phyloP scores from a whole-genome alignment of 2,329 filamentous ascomycete species.

The Fusarium sp. region DNA sequence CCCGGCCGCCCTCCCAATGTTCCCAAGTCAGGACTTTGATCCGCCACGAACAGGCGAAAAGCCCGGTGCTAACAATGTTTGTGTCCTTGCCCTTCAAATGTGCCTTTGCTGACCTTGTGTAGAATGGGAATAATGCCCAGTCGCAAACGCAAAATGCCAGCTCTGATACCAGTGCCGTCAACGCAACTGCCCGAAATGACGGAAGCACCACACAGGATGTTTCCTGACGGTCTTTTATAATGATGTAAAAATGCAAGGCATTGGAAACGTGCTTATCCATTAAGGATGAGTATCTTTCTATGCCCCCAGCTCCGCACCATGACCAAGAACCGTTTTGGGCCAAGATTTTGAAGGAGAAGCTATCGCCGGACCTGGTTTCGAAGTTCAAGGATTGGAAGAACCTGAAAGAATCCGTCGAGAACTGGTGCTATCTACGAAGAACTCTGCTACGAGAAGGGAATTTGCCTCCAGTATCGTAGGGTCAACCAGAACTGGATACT shows the following conservation, averaged over 20 bases:
- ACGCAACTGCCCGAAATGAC: not conserved
- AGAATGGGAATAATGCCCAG: not conserved
- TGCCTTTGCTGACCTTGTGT: not conserved
- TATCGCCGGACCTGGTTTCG: not conserved
- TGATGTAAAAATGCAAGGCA: not conserved
- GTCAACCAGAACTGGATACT: constrained; percentile 5
- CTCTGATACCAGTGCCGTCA: too few relatives aligned
- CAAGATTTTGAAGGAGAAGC: rapidly evolving
- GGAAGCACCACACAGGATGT: not conserved
- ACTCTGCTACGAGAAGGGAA: not conserved
- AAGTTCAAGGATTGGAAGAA: not conserved
- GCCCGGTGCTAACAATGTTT: not conserved
- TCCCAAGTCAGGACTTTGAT: rapidly evolving
- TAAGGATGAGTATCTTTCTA: not conserved
- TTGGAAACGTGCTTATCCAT: not conserved
- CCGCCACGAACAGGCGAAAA: not conserved
- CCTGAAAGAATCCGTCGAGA: not conserved
- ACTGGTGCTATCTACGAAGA: constrained; percentile 18
- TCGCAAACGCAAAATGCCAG: not conserved
- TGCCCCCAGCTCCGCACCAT: rapidly evolving
- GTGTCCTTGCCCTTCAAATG: rapidly evolving
- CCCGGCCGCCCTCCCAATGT: not conserved
- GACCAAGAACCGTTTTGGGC: constrained; percentile 23
- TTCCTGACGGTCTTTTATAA: rapidly evolving
- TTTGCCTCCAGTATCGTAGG: not conserved